Evolutionary conservation across 2,329 filamentous ascomycete genomes (phyloP).

Genomic region (Fusarium subtropicale): DNA sequence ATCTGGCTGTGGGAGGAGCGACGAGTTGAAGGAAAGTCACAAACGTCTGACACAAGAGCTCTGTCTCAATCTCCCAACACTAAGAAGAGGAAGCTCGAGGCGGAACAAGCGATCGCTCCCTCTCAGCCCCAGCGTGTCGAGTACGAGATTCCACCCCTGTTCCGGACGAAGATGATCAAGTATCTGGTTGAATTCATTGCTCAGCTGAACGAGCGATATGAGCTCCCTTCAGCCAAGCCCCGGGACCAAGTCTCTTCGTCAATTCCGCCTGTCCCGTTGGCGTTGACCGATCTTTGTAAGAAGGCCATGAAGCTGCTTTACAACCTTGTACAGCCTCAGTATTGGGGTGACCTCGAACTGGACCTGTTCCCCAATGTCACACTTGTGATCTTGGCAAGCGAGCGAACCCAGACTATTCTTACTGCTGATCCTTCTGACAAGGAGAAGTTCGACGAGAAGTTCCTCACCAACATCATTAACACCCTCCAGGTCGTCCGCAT

Average conservation of each 20-base stretch:
- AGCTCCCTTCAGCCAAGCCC: constrained; percentile 76
- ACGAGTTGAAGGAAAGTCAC: constrained; percentile 70
- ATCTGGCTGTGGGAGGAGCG: constrained; percentile 94
- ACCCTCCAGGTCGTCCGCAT: constrained; percentile 92
- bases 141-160: constrained; percentile 73
- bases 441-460: constrained; percentile 84
- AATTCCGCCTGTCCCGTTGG: constrained; percentile 60
- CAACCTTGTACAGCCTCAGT: constrained; percentile 85
- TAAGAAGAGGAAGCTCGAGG: constrained; percentile 82
- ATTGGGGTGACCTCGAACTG: constrained; percentile 92
- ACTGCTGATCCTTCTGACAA: constrained; percentile 70
- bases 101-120: constrained; percentile 65
- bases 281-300: constrained; percentile 82
- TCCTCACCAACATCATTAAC: constrained; percentile 90
- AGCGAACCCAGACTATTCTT: constrained; percentile 75
- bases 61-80: constrained; percentile 77
- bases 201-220: constrained; percentile 86
- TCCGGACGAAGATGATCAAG: constrained; percentile 86
- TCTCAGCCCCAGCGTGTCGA: constrained; percentile 67
- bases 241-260: constrained; percentile 63
- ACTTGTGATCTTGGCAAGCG: constrained; percentile 84
- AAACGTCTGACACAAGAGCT: constrained; percentile 48
- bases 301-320: constrained; percentile 85
- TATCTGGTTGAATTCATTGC: constrained; percentile 97
- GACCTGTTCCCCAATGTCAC: constrained; percentile 93